These are phyloP conservation scores for Hemileccinum impolitum DNA, from an alignment of 768 basidiomycete genomes.

Conservation along the genomic window DNA sequence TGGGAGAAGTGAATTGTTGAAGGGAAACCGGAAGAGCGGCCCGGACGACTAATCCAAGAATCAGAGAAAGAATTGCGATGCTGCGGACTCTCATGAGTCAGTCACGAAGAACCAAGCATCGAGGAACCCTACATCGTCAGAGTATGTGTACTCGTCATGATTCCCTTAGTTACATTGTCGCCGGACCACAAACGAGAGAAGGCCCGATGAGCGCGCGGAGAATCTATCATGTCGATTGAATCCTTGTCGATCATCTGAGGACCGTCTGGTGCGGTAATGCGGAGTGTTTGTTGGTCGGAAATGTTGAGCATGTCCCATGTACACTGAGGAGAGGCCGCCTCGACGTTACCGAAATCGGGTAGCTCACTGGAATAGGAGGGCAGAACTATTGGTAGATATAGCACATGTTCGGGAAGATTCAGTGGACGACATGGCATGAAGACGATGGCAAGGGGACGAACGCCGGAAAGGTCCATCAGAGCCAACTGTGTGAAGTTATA, in stretches of 20 bases:
- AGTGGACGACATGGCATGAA: slow-evolving; percentile 54
- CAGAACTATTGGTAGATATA: slow-evolving; percentile 57
- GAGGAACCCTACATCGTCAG: slow-evolving; percentile 57
- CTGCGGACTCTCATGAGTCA: slow-evolving; percentile 35
- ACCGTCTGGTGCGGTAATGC: slow-evolving; percentile 32
- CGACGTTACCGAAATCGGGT: slow-evolving; percentile 28
- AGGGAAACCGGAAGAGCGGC: slow-evolving; percentile 21
- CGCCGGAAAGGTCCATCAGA: slow-evolving; percentile 34
- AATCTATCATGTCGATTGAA: slow-evolving; percentile 40
- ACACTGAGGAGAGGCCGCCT: slow-evolving; percentile 28
- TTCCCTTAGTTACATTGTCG: slow-evolving; percentile 34
- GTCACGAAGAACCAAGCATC: slow-evolving; percentile 4
- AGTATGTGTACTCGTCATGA: slow-evolving; percentile 51
- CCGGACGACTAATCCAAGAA: slow-evolving; percentile 50
- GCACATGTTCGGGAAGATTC: slow-evolving; percentile 36
- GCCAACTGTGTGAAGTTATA: slow-evolving; percentile 37
- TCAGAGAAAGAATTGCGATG: slow-evolving; percentile 64
- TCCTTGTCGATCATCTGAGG: slow-evolving; percentile 47
- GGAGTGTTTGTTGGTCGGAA: slow-evolving; percentile 39
- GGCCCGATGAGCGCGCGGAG: slow-evolving; percentile 41
- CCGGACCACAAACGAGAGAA: slow-evolving; percentile 43
- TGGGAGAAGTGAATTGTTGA: slow-evolving; percentile 19
- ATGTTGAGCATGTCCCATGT: slow-evolving; percentile 45
- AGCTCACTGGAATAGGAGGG: slow-evolving; percentile 17
- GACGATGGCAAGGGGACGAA: slow-evolving; percentile 65